Base-by-base conservation (phyloP, 495 filamentous ascomycete genomes). In the Trichoderma reesei region DNA sequence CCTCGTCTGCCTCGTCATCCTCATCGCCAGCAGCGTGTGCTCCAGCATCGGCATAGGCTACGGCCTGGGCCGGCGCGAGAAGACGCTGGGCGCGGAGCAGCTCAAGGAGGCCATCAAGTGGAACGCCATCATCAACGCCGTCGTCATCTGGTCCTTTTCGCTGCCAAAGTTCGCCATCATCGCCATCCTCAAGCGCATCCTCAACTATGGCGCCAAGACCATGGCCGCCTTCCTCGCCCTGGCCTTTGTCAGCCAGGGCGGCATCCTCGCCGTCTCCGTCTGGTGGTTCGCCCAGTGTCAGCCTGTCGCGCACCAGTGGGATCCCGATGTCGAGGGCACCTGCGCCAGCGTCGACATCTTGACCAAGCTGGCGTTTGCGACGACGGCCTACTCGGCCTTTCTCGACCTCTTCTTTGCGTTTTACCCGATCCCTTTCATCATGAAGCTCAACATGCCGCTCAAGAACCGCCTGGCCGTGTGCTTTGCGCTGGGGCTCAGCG, bases 331-430 rank as follows among this genome's bases (percentile, higher is more conserved):
- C 20, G n/a, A 63, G 14, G 68, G 68, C 56, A 66, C 64, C 34
- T 71, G 70, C 20, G 68, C 63, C 3, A 44, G 66, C 34, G 61
- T 67, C 41, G 65, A 26, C 1, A 41, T 70, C 1, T 64, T 70
- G 65, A 62, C 63, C 6, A 65, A 65, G 11, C 59, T 71, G 1
- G 68, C 66, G 0, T 71, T 70, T 51, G 69, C 69, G 54, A 67
- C 70, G 5, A 68, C 68, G 34, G 68, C 70, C 14, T 71, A 68
- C 42, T 70, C 68, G 2, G 68, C 70, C 14, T 71, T 71, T n/a
- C 66, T 71, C 65, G 70, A 71, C 33, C 61, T 71, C 3, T 71
- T 71, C 66, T 71, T 71, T 66, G 70, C 70, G 59, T 61, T 71
- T 5, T 71, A 71, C 48, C 70, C 70, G 18, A 63, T 71, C 14